A percentile compares a stretch with the other conserved stretches of the same genome.
These are phyloP conservation scores for Erythrophleum ivorense DNA, from an alignment of 331 rosid species.

Conservation along the genomic window DNA sequence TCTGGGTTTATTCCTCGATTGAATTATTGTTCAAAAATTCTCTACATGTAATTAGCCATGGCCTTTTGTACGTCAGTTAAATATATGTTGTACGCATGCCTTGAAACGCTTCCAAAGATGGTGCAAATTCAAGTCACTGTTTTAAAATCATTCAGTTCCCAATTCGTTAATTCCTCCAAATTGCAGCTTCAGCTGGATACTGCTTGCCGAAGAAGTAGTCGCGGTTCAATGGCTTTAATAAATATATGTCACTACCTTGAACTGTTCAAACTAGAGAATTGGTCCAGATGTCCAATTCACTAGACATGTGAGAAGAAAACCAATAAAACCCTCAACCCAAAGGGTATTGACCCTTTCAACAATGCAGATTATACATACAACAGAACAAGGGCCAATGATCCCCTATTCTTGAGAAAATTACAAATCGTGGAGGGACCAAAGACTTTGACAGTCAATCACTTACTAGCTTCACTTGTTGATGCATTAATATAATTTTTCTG, in stretches of 20 bases:
- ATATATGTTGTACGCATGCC: no score
- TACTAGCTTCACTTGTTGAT: constrained; percentile 28
- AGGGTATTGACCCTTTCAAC: constrained; percentile 33
- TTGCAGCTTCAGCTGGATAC: no score
- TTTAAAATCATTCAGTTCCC: neutral
- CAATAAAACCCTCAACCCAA: constrained; percentile 12
- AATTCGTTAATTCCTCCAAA: neutral
- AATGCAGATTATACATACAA: neutral
- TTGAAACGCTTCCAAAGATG: no score
- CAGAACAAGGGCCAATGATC: neutral
- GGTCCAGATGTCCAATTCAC: neutral
- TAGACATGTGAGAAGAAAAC: neutral
- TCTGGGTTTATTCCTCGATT: neutral
- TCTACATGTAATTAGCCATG: no score
- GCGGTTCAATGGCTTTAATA: neutral
- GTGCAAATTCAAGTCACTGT: no score
- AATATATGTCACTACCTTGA: constrained; percentile 34
- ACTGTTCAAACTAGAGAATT: constrained; percentile 13
- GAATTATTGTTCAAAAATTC: neutral
- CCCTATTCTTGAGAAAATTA: neutral
- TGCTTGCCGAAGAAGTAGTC: no score
- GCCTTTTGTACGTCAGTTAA: no score
- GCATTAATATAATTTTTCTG: neutral
- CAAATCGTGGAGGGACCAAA: constrained; percentile 6
- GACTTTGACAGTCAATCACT: constrained; percentile 34